Percentiles rank a stretch among this genome's conserved stretches.
Conservation (phyloP, 352 stramenopile genomes). For the Globisporangium cylindrosporum region DNA sequence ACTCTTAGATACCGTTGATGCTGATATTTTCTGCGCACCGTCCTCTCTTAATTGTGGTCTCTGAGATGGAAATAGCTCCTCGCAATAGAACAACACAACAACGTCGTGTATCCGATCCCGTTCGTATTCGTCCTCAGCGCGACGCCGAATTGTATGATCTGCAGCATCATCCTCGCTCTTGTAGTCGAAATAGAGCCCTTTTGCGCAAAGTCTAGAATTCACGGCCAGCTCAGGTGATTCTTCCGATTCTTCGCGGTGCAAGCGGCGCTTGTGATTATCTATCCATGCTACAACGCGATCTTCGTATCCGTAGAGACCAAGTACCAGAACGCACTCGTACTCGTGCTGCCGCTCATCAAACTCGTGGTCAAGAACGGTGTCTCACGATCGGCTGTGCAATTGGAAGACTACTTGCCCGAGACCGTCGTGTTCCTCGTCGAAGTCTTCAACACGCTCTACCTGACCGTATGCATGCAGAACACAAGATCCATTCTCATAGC, state of each 20-base stretch:
- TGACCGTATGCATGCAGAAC: constrained; percentile 36
- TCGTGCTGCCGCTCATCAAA: constrained; percentile 20
- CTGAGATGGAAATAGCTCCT: too few species aligned
- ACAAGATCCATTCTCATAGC: constrained; percentile 25
- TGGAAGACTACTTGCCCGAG: constrained; percentile 35
- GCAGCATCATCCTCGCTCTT: constrained; percentile 12
- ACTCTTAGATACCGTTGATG: too few species aligned
- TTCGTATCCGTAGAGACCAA: constrained; percentile 15
- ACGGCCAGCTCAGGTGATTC: neutral
- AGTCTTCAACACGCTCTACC: constrained; percentile 41
- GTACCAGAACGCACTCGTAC: constrained; percentile 6
- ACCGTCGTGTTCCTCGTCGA: constrained; percentile 39
- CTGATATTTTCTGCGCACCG: too few species aligned
- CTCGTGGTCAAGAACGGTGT: constrained; percentile 29
- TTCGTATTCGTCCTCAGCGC: constrained; percentile 27
- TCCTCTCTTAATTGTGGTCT: too few species aligned
- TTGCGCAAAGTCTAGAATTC: constrained; percentile 11
- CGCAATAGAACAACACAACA: too few species aligned
- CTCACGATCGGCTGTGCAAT: constrained; percentile 18
- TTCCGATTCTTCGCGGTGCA: constrained; percentile 17
- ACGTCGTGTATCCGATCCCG: constrained; percentile 26
- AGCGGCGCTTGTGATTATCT: constrained; percentile 14
- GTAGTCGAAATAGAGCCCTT: constrained; percentile 6
- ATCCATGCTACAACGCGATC: constrained; percentile 21
- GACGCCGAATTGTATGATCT: constrained; percentile 3